Conservation (phyloP, 768 basidiomycete species). For the Antrodiella citrinella region DNA sequence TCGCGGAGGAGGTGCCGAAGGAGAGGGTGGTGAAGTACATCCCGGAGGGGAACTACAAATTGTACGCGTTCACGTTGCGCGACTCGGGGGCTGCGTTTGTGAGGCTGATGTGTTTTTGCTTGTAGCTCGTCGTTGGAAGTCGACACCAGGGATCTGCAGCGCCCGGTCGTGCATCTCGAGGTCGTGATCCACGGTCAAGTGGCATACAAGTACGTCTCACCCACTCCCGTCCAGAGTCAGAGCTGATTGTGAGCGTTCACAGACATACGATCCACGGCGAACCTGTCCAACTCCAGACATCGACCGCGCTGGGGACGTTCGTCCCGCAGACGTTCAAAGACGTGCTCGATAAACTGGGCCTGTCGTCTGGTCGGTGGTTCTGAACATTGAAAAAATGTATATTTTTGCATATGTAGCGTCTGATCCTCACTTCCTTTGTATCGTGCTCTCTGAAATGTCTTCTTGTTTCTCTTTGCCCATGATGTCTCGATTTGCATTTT, state of each 20-base stretch:
- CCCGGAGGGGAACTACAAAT: slow-evolving; percentile 59
- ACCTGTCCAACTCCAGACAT: slow-evolving; percentile 34
- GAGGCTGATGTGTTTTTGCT: background rate
- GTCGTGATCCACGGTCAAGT: slow-evolving; percentile 51
- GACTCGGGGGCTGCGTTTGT: background rate
- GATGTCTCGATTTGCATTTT: no score
- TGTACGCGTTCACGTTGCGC: slow-evolving; percentile 28
- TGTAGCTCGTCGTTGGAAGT: slow-evolving; percentile 61
- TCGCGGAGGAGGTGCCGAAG: slow-evolving; percentile 38
- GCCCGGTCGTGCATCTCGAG: slow-evolving; percentile 48
- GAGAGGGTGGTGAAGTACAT: slow-evolving; percentile 54
- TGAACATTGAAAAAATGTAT: no score
- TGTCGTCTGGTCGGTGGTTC: slow-evolving; percentile 52
- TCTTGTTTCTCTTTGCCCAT: no score
- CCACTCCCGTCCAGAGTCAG: no score
- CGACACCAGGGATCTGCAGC: slow-evolving; percentile 45
- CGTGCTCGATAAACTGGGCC: slow-evolving; percentile 47
- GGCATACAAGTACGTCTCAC: slow-evolving; percentile 39
- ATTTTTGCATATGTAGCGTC: no score
- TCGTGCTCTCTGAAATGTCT: no score
- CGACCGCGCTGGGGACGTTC: slow-evolving; percentile 37
- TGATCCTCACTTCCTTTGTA: no score
- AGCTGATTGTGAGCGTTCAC: no score
- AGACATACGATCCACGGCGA: slow-evolving; percentile 43
- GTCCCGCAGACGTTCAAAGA: slow-evolving; percentile 42